phyloP scores from a whole-genome alignment of 2,329 filamentous ascomycete species.

The Curvularia eragrostidis region DNA sequence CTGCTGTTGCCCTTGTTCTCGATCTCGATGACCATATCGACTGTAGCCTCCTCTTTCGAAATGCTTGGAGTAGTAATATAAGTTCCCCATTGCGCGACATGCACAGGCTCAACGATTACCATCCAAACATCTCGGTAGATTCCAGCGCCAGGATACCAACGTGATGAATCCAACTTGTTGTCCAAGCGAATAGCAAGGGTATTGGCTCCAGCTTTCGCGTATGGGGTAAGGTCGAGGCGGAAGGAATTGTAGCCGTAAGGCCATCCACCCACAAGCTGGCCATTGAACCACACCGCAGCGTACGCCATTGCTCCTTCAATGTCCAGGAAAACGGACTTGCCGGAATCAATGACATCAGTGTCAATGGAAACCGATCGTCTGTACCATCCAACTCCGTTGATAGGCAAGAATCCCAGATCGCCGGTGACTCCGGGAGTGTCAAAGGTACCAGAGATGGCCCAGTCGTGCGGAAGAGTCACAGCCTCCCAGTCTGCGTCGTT shows the following conservation, averaged over 20 bases:
- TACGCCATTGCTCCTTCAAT: constrained; percentile 62
- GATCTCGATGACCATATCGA: constrained; percentile 56
- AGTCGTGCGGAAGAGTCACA: constrained; percentile 58
- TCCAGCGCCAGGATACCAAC: constrained; percentile 63
- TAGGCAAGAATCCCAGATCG: constrained; percentile 55
- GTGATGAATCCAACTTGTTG: constrained; percentile 57
- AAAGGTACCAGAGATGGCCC: constrained; percentile 59
- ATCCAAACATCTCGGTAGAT: constrained; percentile 64
- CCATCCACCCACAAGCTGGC: constrained; percentile 59
- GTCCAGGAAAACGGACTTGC: constrained; percentile 55
- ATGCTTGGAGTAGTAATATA: constrained; percentile 57
- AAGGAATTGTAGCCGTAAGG: constrained; percentile 61
- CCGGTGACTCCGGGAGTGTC: constrained; percentile 45
- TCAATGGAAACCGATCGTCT: constrained; percentile 51
- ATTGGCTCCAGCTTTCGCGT: constrained; percentile 50
- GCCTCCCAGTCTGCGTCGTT: constrained; percentile 54
- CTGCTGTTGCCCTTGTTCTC: constrained; percentile 53
- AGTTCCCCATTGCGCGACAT: constrained; percentile 58
- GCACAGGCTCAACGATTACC: constrained; percentile 55
- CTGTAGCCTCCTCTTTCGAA: constrained; percentile 54
- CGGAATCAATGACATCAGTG: constrained; percentile 32
- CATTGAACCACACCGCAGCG: constrained; percentile 61
- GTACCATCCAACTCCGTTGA: constrained; percentile 63
- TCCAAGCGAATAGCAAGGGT: constrained; percentile 60
- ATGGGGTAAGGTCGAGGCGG: constrained; percentile 59